phyloP scores from a whole-genome alignment of 352 stramenopile species.

The Phytophthora boehmeriae region DNA sequence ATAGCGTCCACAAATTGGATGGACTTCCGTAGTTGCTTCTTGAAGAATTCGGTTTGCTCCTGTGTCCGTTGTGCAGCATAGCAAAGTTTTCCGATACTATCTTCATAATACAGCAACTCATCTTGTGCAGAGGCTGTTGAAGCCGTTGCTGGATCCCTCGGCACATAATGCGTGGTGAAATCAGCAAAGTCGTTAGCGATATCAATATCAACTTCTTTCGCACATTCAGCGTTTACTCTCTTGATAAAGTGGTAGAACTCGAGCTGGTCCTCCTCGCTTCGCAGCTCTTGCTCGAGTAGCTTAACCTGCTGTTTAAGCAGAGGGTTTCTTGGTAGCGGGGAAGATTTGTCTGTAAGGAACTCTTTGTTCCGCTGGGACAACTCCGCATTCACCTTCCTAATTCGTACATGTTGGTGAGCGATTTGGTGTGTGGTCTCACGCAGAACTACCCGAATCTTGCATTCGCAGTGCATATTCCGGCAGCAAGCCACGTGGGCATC shows the following conservation, averaged over 20 bases:
- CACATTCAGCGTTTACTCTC: conserved; percentile 5
- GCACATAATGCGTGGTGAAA: conserved; percentile 9
- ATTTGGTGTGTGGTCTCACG: conserved; percentile 66
- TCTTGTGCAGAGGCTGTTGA: background rate
- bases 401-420: conserved; percentile 31
- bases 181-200: background rate
- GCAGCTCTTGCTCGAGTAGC: conserved; percentile 10
- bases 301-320: conserved; percentile 5
- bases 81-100: conserved; percentile 13
- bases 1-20: conserved; percentile 62
- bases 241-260: conserved; percentile 13
- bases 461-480: conserved; percentile 53
- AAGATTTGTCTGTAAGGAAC: background rate
- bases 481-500: conserved; percentile 56
- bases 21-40: conserved; percentile 55
- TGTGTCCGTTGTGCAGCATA: conserved; percentile 15
- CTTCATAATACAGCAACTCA: background rate
- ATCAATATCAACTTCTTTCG: conserved; percentile 5
- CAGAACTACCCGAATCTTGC: conserved; percentile 56
- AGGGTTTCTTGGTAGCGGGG: background rate
- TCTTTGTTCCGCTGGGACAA: conserved; percentile 5
- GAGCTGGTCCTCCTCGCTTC: conserved; percentile 11
- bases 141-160: background rate
- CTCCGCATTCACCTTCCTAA: background rate
- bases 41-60: conserved; percentile 56